Evolutionary conservation across 2,329 filamentous ascomycete genomes (phyloP).

Genomic region (Xylariaceae sp.): DNA sequence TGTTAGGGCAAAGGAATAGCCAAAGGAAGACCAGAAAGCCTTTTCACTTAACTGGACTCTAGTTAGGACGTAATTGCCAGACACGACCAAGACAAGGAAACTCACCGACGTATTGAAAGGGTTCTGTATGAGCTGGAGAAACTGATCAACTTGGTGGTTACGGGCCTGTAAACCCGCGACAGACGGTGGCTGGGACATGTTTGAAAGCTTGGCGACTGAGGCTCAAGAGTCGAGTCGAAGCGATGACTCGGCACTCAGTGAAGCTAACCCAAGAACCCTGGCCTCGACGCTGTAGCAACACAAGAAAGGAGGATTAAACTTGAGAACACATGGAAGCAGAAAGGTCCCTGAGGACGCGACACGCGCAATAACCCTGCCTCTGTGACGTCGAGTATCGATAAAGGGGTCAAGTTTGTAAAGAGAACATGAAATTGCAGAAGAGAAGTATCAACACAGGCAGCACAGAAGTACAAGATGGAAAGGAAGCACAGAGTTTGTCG

Average conservation of each 20-base stretch:
- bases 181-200: slow-evolving; percentile 5
- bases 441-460: not conserved
- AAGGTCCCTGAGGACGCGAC: not conserved
- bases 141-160: slow-evolving; percentile 31
- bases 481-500: not conserved
- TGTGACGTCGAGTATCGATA: slow-evolving; percentile 14
- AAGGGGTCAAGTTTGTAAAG: slow-evolving; percentile 9
- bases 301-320: not conserved
- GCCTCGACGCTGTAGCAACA: not conserved
- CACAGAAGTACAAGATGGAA: not conserved
- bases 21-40: slow-evolving; percentile 66
- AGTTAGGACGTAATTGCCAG: not conserved
- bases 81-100: not conserved
- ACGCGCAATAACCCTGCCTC: not conserved
- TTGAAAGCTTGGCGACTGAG: not conserved
- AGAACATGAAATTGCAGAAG: not conserved
- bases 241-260: not conserved
- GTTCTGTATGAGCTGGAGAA: slow-evolving; percentile 44
- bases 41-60: slow-evolving; percentile 14
- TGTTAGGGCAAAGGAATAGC: slow-evolving; percentile 70
- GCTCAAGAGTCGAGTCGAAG: not conserved
- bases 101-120: slow-evolving; percentile 44
- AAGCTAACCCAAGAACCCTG: not conserved
- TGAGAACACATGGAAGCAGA: not conserved
- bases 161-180: slow-evolving; percentile 7